Evolutionary conservation across 805 yeast genomes (phyloP), one percentile per base, ranked within the genome.

Genomic region (Candida germanica): DNA sequence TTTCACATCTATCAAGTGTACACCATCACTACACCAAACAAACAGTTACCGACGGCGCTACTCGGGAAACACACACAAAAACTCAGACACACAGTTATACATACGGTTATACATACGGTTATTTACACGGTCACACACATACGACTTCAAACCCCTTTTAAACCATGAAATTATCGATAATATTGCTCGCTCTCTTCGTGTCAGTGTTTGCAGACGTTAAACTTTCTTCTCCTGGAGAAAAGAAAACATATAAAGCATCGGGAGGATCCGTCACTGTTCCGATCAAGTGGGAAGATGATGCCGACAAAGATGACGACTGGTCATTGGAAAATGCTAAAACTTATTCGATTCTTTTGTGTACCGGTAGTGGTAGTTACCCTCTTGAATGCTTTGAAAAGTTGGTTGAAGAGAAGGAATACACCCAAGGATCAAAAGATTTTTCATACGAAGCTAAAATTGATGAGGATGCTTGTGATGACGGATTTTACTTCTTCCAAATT

Each of bases 401-500:
- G 11, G 34, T 28, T 4, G 25, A 27, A 3, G 50, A 21, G 40
- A 46, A 27, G 20, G 33, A 36, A 9, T 36, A 30, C 24, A 36
- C 28, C 17, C 4, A 10, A 9, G 20, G 20, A n/a, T 25, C 28
- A n/a, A 36, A 25, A 3, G 35, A 31, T 14, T 33, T 42, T 6
- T 36, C 55, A 2, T 77, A 73, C 48, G 53, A 66, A 1, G 75
- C 79, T 1, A 28, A 57, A 0, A 50, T 80, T 33, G 63, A 65
- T 8, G 58, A 77, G 2, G 36, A 62, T 16, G 51, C 51, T 8
- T 82, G 77, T 24, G 77, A 78, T 3, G 57, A 71, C 51, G 98
- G 98, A 20, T 59, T 60, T 40, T 91, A 75, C 59, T 86, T 65
- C 57, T 56, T 91, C 45, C 97, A 91, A 64, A 56, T 88, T 21